A percentile compares a stretch with the other conserved stretches of the same genome.
Evolutionary conservation across 805 yeast genomes (phyloP).

Genomic region (Jamesozyma jinghongensis): DNA sequence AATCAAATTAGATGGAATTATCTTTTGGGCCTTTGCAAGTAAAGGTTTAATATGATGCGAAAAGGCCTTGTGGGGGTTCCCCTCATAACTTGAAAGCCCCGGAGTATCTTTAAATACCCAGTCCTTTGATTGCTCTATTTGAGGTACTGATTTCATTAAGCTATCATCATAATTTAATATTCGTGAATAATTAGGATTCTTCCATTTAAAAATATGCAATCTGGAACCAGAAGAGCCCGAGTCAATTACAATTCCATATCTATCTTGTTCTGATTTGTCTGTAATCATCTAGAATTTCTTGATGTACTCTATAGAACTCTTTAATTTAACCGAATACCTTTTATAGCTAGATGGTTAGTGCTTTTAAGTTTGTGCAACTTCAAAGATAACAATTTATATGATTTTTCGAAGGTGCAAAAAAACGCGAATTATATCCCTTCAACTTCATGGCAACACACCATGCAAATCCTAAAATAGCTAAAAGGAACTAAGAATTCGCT

Average conservation of each 20-base stretch:
- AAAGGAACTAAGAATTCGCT: no score
- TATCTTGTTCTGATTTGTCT: conserved; percentile 9
- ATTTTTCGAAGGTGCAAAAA: no score
- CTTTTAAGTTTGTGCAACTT: no score
- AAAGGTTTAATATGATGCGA: conserved; percentile 56
- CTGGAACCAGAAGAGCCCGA: conserved; percentile 96
- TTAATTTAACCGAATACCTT: no score
- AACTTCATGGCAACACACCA: no score
- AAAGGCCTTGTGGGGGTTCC: conserved; percentile 53
- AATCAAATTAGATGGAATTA: conserved; percentile 57
- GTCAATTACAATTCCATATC: conserved; percentile 84
- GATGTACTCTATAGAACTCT: no score
- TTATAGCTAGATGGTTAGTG: no score
- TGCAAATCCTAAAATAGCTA: no score
- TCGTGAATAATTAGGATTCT: conserved; percentile 33
- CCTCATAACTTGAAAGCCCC: conserved; percentile 68
- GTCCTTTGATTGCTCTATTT: conserved; percentile 47
- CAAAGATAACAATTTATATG: no score
- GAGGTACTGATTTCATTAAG: conserved; percentile 52
- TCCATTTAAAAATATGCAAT: conserved; percentile 76
- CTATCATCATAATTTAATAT: conserved; percentile 16
- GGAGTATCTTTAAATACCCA: conserved; percentile 75
- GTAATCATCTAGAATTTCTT: no score
- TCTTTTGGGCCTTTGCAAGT: conserved; percentile 55
- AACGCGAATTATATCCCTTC: no score